Percentiles rank a stretch among this genome's conserved stretches.
Conservation (phyloP, 2,329 filamentous ascomycete genomes). For the Pyrenochaeta sp. region DNA sequence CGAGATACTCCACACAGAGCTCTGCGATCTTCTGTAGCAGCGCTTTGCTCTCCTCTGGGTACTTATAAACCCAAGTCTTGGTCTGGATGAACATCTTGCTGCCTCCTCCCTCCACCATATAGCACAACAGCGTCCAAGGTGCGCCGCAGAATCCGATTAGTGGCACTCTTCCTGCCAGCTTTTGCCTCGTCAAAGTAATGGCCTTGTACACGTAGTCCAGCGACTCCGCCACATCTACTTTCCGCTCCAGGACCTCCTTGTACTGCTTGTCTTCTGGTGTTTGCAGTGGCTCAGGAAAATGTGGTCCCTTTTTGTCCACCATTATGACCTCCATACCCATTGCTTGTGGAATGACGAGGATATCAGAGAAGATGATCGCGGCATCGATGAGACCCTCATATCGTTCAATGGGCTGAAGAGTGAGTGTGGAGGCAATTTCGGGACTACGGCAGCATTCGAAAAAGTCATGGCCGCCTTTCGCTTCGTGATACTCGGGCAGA, state of each 20-base stretch:
- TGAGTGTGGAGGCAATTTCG: conserved; percentile 91
- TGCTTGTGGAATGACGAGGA: conserved; percentile 95
- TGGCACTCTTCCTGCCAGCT: conserved; percentile 86
- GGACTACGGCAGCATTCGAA: conserved; percentile 96
- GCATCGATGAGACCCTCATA: conserved; percentile 91
- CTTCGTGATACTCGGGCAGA: conserved; percentile 96
- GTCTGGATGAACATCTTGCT: conserved; percentile 93
- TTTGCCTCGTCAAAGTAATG: conserved; percentile 88
- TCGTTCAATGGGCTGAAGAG: conserved; percentile 92
- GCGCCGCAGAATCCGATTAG: conserved; percentile 96
- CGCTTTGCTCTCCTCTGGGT: conserved; percentile 79
- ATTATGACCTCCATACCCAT: conserved; percentile 99
- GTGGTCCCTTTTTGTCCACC: conserved; percentile 95
- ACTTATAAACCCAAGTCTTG: conserved; percentile 97
- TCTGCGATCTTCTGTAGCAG: conserved; percentile 91
- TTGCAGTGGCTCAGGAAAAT: conserved; percentile 86
- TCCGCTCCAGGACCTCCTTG: conserved; percentile 73
- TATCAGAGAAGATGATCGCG: conserved; percentile 98
- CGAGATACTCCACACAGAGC: conserved; percentile 93
- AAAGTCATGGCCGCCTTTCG: conserved; percentile 90
- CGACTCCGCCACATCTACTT: conserved; percentile 85
- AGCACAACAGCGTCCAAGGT: conserved; percentile 96
- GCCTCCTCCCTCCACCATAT: conserved; percentile 98
- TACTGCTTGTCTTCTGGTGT: conserved; percentile 87
- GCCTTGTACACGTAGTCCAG: conserved; percentile 96